Evolutionary conservation across 2,329 filamentous ascomycete species (phyloP).

Genomic region (Colletotrichum camelliae): DNA sequence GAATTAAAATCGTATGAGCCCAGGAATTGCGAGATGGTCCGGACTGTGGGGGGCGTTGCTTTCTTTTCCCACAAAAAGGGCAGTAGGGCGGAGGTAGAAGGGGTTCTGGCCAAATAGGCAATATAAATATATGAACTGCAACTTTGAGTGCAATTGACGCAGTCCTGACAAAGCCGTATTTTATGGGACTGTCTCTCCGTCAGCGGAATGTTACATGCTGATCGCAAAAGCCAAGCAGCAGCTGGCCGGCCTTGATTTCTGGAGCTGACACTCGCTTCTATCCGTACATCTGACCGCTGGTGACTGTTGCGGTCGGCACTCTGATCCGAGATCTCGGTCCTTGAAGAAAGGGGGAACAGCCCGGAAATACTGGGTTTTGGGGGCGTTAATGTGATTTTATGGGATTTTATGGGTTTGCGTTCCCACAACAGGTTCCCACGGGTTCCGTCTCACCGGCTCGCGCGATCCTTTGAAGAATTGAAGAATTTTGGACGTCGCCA

Average conservation of each 20-base stretch:
- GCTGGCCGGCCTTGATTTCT: not conserved
- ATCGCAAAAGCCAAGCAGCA: not conserved
- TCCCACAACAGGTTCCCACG: not conserved
- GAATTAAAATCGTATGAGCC: slow-evolving; percentile 1
- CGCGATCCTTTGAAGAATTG: slow-evolving; percentile 1
- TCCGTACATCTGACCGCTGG: not conserved
- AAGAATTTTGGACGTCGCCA: not conserved
- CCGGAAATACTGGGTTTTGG: not conserved
- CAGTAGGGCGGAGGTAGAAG: not conserved
- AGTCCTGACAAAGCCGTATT: not conserved
- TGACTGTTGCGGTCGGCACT: not conserved
- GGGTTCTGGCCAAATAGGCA: not conserved
- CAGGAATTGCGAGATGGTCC: not conserved
- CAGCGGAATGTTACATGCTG: not conserved
- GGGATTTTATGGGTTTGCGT: not conserved
- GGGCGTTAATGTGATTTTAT: not conserved
- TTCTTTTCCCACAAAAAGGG: not conserved
- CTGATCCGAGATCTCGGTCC: not conserved
- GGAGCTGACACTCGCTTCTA: slow-evolving; percentile 1
- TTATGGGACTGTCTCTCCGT: not conserved
- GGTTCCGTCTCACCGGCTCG: not conserved
- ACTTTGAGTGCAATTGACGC: not conserved
- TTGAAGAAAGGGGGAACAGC: not conserved
- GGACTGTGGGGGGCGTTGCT: not conserved
- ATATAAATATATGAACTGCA: slow-evolving; percentile 2